A percentile compares a stretch with the other conserved stretches of the same genome.
Conservation (phyloP, 2,329 filamentous ascomycete genomes). For the Colletotrichum somersetense region DNA sequence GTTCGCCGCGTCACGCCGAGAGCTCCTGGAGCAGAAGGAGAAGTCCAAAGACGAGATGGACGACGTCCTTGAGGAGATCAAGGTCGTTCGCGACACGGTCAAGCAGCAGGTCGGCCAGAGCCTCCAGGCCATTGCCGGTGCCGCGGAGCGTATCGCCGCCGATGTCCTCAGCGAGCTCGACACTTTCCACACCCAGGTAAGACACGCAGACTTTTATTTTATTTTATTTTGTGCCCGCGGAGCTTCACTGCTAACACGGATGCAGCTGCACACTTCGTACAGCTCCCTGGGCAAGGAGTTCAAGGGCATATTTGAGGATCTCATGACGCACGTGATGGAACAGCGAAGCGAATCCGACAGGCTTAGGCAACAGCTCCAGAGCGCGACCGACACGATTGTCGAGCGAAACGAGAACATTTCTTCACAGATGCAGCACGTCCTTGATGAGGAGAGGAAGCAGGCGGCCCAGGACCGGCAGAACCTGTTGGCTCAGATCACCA, state of each 20-base stretch:
- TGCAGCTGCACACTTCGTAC: conserved; percentile 86
- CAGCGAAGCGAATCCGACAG: conserved; percentile 83
- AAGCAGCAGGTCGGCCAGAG: conserved; percentile 89
- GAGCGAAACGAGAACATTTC: conserved; percentile 77
- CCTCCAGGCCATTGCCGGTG: conserved; percentile 82
- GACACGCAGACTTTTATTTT: conserved; percentile 45
- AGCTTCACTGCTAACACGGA: neutral
- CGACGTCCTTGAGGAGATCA: conserved; percentile 90
- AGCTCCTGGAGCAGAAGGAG: conserved; percentile 76
- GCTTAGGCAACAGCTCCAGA: conserved; percentile 78
- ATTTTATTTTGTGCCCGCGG: neutral
- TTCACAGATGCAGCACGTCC: conserved; percentile 72
- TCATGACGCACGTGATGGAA: conserved; percentile 78
- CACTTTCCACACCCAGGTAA: conserved; percentile 79
- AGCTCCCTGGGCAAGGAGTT: conserved; percentile 86
- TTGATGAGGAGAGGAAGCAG: conserved; percentile 82
- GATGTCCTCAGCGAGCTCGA: conserved; percentile 89
- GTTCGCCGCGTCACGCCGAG: conserved; percentile 76
- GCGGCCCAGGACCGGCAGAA: conserved; percentile 80
- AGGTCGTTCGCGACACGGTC: conserved; percentile 87
- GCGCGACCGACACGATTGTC: conserved; percentile 76
- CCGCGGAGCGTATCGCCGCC: conserved; percentile 88
- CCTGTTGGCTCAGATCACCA: conserved; percentile 81
- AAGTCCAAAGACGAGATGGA: conserved; percentile 89
- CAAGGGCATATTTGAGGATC: conserved; percentile 85